Evolutionary conservation across 169 alveolate genomes (phyloP), one percentile per base, ranked within the genome.

Genomic region (Plasmodium knowlesi): DNA sequence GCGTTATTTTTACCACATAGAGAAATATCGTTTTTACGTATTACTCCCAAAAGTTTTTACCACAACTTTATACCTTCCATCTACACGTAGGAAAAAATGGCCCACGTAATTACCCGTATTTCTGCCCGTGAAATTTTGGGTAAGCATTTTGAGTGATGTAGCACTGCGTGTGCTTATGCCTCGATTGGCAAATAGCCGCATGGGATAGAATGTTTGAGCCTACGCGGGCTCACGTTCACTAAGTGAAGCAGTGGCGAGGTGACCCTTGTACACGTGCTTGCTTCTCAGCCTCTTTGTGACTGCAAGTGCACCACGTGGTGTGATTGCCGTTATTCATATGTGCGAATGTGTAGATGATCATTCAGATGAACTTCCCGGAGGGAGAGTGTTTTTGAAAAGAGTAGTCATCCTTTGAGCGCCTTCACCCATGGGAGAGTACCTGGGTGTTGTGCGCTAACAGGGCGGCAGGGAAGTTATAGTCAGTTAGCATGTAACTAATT

Each of bases 101-200:
- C 94, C 50, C 74, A 57, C 46, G 46, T 89, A 89, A 89, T 89
- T 57, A 89, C 94, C 10, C 88, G 94, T 50, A 80, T 89, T 39
- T 37, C 70, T 67, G 94, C 90, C 71, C 94, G 94, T 57, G 94
- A 89, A 89, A 89, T 89, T 54, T 89, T 89, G 83, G 94, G 94
- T 89, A 89, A 79, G 91, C 39, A n/a, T 1, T 19, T 61, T 28
- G n/a, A n/a, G 32, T 14, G 32, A 25, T 61, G 54, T 43, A 43
- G 54, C 54, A 43, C 16, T 43, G 54, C n/a, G 54, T 10, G 54
- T 43, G 54, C 16, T 10, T 43, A 43, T 43, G 54, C n/a, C 54
- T n/a, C n/a, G n/a, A 43, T 43, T 43, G 54, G 54, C n/a, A 43
- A 0, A 43, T 43, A 43, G 54, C 54, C 12, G 54, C 54, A 43